Evolutionary conservation across 352 stramenopile genomes (phyloP).

Genomic region (Phytopythium oedochilum): DNA sequence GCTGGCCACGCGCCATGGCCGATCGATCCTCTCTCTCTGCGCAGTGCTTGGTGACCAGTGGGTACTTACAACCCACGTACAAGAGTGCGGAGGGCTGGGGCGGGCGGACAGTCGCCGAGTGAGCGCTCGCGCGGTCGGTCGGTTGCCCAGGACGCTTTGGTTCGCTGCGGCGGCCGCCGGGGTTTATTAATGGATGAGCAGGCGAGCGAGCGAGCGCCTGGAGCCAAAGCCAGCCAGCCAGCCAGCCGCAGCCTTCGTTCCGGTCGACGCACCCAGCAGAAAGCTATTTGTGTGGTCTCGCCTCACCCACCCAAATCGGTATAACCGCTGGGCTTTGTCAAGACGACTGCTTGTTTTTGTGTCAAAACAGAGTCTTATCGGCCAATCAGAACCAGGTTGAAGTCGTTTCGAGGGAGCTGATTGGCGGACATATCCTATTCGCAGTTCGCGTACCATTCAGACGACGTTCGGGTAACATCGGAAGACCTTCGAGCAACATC

Average conservation of each 20-base stretch:
- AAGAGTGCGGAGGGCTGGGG: background rate
- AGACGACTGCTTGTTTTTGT: background rate
- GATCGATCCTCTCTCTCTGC: background rate
- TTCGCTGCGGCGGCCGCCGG: background rate
- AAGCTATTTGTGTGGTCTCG: background rate
- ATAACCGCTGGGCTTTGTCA: background rate
- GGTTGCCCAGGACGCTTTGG: background rate
- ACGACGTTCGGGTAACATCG: too few species aligned
- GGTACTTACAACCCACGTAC: too few species aligned
- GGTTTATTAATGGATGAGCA: slow-evolving; percentile 5
- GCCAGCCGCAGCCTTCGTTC: background rate
- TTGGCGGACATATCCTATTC: slow-evolving; percentile 1
- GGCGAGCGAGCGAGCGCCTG: background rate
- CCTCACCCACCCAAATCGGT: background rate
- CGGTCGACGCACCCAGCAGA: too few species aligned
- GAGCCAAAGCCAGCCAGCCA: background rate
- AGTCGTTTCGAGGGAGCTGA: background rate
- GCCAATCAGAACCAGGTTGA: slow-evolving; percentile 5
- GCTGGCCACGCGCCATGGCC: slow-evolving; percentile 1
- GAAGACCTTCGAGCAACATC: too few species aligned
- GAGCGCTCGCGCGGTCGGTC: background rate
- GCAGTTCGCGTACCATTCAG: too few species aligned
- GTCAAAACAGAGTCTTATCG: background rate
- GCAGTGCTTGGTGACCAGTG: background rate
- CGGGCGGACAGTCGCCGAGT: slow-evolving; percentile 3